Base-by-base conservation (phyloP, 352 stramenopile species). In the Globisporangium cylindrosporum region DNA sequence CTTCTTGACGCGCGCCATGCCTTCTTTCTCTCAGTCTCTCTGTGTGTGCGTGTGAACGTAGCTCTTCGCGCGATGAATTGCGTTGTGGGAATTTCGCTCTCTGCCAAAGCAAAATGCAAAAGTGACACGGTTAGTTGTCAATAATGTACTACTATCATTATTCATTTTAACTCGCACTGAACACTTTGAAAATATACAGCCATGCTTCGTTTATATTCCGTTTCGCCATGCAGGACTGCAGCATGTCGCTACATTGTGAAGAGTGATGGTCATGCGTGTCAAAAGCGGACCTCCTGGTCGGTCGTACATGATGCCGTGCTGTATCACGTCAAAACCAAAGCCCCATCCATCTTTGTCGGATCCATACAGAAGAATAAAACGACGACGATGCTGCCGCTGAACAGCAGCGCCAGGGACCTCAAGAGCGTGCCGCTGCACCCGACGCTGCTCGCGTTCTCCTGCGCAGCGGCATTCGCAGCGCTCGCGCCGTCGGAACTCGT, bases 401-500 rank as follows among this genome's bases (percentile, higher is more conserved):
- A 24, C 22, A 59, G 53, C 54, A 41, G n/a, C 54, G 27, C 15
- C 14, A 43, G 12, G 14, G 24, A 20, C 14, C 53, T 59, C 8
- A 1, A 12, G 43, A 66, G 18, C 46, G 25, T 48, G 9, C 25
- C 59, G 32, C 49, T 59, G 36, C 58, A 64, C 14, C 41, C 58
- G 10, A 8, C 58, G 12, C 58, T 64, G 58, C 22, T 63, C 5
- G 58, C 10, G 36, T 54, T 32, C 58, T 32, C 41, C 22, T 22
- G 34, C 1, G 58, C 41, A 2, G 58, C 22, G 1, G 34, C 5
- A 4, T 2, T 34, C 2, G 36, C 36, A 9, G 34, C 58, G 34
- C 34, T 77, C 8, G 43, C 71, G 4, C 48, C 71, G 10, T 32
- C 48, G 10, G 57, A 70, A 25, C 36, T 70, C 22, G 67, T 76